These are phyloP conservation scores for Aureobasidium sp. DNA, from an alignment of 2,329 filamentous ascomycete species.

Conservation along the genomic window DNA sequence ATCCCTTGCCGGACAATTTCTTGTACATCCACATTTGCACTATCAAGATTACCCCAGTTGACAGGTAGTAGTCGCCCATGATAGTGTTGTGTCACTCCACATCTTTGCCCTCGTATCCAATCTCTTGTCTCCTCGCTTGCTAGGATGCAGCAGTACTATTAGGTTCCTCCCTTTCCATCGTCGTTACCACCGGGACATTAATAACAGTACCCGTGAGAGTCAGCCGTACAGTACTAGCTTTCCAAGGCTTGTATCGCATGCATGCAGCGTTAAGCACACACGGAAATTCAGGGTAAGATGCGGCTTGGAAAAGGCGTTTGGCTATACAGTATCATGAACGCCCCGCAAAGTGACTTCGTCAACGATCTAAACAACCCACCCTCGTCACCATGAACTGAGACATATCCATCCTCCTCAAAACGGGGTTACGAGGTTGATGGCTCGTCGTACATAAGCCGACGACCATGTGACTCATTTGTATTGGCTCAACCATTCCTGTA, in stretches of 20 bases:
- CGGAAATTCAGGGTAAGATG: neutral
- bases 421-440: neutral
- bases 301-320: conserved; percentile 5
- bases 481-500: conserved; percentile 4
- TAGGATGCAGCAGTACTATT: neutral
- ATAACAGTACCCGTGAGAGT: neutral
- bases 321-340: neutral
- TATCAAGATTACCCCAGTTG: conserved; percentile 7
- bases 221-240: neutral
- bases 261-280: neutral
- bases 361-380: conserved; percentile 1
- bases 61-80: neutral
- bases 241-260: neutral
- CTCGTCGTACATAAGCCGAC: neutral
- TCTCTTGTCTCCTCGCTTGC: neutral
- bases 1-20: conserved; percentile 9
- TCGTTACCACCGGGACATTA: neutral
- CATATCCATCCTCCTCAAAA: conserved; percentile 7
- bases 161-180: conserved; percentile 3
- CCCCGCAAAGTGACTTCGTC: neutral
- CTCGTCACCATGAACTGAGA: conserved; percentile 1
- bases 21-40: conserved; percentile 6
- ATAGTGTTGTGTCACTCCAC: conserved; percentile 13
- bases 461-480: conserved; percentile 1
- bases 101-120: neutral